Conservation (phyloP, 2,329 filamentous ascomycete genomes). For the Emergomyces africanus region DNA sequence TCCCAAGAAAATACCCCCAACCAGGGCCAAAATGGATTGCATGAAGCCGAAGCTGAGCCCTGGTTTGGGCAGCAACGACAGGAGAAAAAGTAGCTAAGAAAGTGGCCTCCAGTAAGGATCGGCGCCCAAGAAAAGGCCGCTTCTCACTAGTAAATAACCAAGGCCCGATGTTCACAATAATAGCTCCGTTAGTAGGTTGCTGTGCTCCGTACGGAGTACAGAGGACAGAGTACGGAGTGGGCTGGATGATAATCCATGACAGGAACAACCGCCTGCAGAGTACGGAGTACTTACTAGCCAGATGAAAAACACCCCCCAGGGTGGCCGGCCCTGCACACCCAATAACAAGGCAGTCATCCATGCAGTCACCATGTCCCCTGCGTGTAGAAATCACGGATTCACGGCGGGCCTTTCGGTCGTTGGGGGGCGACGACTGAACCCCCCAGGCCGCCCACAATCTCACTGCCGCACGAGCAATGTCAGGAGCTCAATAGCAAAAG, state of each 20-base stretch:
- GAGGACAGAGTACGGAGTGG: background rate
- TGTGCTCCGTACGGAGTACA: too few relatives aligned
- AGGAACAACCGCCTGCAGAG: background rate
- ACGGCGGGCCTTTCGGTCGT: background rate
- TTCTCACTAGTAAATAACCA: background rate
- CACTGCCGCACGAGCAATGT: background rate
- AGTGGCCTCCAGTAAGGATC: conserved; percentile 4
- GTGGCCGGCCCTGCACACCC: background rate
- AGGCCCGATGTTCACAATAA: background rate
- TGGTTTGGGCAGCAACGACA: conserved; percentile 7
- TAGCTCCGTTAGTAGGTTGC: background rate
- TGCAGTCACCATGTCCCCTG: background rate
- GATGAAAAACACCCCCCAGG: background rate
- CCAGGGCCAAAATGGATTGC: conserved; percentile 4
- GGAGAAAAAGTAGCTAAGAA: background rate
- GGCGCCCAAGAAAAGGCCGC: conserved; percentile 6
- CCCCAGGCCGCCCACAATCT: background rate
- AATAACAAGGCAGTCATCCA: background rate
- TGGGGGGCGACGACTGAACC: background rate
- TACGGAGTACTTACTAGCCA: too few relatives aligned
- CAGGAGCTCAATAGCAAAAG: background rate
- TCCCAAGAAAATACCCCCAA: conserved; percentile 1
- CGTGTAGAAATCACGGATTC: background rate
- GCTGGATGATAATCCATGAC: background rate
- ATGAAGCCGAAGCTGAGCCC: background rate